Evolutionary conservation across 2,329 filamentous ascomycete genomes (phyloP).

Genomic region (Raffaelea albimanens): DNA sequence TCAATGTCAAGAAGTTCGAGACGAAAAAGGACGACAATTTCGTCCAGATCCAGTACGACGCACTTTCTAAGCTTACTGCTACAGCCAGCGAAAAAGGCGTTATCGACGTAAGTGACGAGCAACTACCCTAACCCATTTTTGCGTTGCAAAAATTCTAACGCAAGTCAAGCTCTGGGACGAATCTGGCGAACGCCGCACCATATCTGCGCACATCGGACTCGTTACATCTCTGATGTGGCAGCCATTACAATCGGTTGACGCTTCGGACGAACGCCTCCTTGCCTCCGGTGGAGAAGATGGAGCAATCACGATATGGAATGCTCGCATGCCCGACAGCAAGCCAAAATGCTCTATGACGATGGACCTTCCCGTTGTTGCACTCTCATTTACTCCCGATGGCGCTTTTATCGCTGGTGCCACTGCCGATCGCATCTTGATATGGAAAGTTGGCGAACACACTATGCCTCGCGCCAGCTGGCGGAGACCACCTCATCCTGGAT

Average conservation of each 20-base stretch:
- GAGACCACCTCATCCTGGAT: constrained; percentile 43
- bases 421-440: constrained; percentile 48
- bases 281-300: constrained; percentile 55
- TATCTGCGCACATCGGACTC: constrained; percentile 48
- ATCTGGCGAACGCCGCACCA: constrained; percentile 41
- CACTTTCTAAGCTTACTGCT: constrained; percentile 41
- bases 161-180: constrained; percentile 43
- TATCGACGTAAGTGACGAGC: constrained; percentile 43
- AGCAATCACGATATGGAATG: constrained; percentile 55
- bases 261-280: constrained; percentile 44
- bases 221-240: constrained; percentile 55
- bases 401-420: constrained; percentile 55
- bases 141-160: constrained; percentile 1
- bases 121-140: neutral
- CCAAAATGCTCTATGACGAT: constrained; percentile 53
- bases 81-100: constrained; percentile 51
- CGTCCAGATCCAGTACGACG: constrained; percentile 47
- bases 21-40: constrained; percentile 45
- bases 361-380: constrained; percentile 43
- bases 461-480: constrained; percentile 54
- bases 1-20: constrained; percentile 37
- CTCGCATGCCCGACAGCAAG: constrained; percentile 42
- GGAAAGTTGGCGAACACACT: constrained; percentile 51
- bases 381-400: constrained; percentile 55
- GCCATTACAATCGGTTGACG: constrained; percentile 31